These are phyloP conservation scores for Apiospora sp. DNA, from an alignment of 2,329 filamentous ascomycete genomes.

Conservation along the genomic window DNA sequence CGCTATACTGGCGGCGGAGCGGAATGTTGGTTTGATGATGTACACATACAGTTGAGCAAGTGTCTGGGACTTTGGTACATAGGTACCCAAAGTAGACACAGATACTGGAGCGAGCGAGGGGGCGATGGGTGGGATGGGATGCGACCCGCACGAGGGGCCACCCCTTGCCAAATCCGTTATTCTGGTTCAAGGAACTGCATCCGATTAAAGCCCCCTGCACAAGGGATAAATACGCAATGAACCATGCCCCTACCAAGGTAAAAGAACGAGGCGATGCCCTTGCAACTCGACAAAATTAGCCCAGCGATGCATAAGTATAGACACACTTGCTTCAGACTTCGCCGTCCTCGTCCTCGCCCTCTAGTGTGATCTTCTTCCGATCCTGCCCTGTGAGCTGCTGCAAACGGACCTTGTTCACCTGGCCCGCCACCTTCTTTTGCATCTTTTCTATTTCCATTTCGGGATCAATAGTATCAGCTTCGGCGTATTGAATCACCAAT, in stretches of 20 bases:
- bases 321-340: constrained; percentile 46
- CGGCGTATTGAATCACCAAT: constrained; percentile 90
- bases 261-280: constrained; percentile 38
- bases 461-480: constrained; percentile 86
- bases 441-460: constrained; percentile 97
- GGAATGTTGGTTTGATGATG: constrained; percentile 43
- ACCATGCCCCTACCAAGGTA: constrained; percentile 34
- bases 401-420: constrained; percentile 89
- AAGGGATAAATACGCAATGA: constrained; percentile 33
- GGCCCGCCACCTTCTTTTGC: constrained; percentile 92
- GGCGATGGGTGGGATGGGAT: constrained; percentile 11
- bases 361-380: constrained; percentile 89
- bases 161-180: constrained; percentile 18
- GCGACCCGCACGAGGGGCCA: constrained; percentile 9
- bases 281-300: constrained; percentile 38
- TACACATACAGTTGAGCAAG: constrained; percentile 36
- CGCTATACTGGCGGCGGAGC: constrained; percentile 29
- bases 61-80: constrained; percentile 32
- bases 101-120: neutral
- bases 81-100: constrained; percentile 11
- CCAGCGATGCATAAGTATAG: constrained; percentile 35
- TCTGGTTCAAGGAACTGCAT: constrained; percentile 35
- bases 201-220: constrained; percentile 24
- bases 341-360: constrained; percentile 69
- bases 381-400: constrained; percentile 86